phyloP scores from a whole-genome alignment of 2,329 filamentous ascomycete species.

The Corinectria fuckeliana region DNA sequence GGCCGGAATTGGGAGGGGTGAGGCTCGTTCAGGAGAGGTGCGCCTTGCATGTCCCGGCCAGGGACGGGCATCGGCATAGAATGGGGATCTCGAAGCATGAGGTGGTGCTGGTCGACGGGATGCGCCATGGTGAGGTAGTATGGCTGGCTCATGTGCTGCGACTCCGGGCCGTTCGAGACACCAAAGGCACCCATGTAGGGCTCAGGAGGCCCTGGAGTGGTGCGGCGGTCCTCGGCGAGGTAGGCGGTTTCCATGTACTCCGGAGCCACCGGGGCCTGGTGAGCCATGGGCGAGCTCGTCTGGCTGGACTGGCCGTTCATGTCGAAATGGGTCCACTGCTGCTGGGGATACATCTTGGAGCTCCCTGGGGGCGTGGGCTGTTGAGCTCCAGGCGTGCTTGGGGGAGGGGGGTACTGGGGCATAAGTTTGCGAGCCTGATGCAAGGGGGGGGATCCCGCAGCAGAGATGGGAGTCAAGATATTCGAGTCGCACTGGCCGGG shows the following conservation, averaged over 20 bases:
- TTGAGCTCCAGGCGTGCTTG: conserved; percentile 46
- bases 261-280: conserved; percentile 44
- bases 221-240: conserved; percentile 47
- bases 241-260: conserved; percentile 47
- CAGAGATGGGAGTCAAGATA: conserved; percentile 60
- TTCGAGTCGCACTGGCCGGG: conserved; percentile 49
- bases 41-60: conserved; percentile 32
- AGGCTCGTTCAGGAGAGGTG: conserved; percentile 34
- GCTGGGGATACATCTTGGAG: conserved; percentile 53
- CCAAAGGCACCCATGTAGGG: conserved; percentile 47
- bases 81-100: conserved; percentile 33
- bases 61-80: conserved; percentile 35
- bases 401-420: conserved; percentile 49
- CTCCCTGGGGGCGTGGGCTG: conserved; percentile 57
- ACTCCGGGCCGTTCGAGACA: conserved; percentile 43
- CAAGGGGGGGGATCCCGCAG: conserved; percentile 55
- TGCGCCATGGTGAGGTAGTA: conserved; percentile 40
- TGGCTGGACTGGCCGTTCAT: conserved; percentile 51
- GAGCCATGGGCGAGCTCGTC: conserved; percentile 53
- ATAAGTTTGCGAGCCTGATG: conserved; percentile 52
- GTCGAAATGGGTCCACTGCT: conserved; percentile 48
- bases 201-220: conserved; percentile 46
- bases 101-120: conserved; percentile 36
- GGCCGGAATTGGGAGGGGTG: conserved; percentile 32
- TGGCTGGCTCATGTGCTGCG: conserved; percentile 33